Percentiles rank a stretch among this genome's conserved stretches.
Evolutionary conservation across 176 grass and related monocot species (phyloP).

Genomic region (Musa beccarii): DNA sequence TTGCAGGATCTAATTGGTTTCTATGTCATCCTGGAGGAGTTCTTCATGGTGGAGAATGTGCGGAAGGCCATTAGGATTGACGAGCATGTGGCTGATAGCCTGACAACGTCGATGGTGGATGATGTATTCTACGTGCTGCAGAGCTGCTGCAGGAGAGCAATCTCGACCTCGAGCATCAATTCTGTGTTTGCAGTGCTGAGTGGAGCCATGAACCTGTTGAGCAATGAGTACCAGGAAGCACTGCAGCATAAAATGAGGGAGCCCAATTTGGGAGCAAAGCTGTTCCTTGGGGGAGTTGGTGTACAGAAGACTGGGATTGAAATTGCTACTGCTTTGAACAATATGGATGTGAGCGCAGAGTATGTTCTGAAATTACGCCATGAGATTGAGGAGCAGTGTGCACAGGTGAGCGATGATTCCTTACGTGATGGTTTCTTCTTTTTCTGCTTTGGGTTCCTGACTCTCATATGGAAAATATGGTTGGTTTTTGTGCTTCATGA

Average conservation of each 20-base stretch:
- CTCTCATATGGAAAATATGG: background rate
- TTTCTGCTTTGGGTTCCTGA: background rate
- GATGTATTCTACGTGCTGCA: constrained; percentile 88
- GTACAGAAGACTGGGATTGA: constrained; percentile 81
- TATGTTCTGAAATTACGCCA: constrained; percentile 85
- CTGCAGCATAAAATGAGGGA: constrained; percentile 75
- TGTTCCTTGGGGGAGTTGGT: constrained; percentile 80
- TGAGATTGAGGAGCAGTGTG: constrained; percentile 76
- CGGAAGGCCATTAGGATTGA: constrained; percentile 87
- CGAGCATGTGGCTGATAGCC: constrained; percentile 49
- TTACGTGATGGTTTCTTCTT: background rate
- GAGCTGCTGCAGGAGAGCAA: constrained; percentile 68
- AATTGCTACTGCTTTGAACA: constrained; percentile 80
- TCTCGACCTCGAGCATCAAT: constrained; percentile 77
- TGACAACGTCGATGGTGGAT: constrained; percentile 85
- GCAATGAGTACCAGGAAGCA: constrained; percentile 91
- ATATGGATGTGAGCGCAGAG: constrained; percentile 83
- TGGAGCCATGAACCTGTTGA: constrained; percentile 56
- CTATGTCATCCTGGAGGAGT: constrained; percentile 89
- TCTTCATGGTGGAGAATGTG: constrained; percentile 97
- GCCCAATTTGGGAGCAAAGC: constrained; percentile 73
- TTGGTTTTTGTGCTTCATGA: background rate
- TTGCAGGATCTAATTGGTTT: constrained; percentile 79
- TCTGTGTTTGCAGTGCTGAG: constrained; percentile 73
- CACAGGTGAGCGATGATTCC: constrained; percentile 38